These are phyloP conservation scores for Puccinia coronata DNA, from an alignment of 1,284 basidiomycete species.

Conservation along the genomic window DNA sequence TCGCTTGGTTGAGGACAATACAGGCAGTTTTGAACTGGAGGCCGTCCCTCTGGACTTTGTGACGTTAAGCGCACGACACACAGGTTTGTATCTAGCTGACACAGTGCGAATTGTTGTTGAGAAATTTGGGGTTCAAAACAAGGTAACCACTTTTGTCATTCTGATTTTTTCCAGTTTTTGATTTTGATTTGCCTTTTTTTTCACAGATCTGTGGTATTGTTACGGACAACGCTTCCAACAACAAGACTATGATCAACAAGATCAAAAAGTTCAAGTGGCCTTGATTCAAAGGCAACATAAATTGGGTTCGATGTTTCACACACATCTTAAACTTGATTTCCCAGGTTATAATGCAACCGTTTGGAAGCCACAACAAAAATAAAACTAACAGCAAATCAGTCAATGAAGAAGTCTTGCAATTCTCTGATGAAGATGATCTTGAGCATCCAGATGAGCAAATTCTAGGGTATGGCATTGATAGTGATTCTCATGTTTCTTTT, in stretches of 20 bases:
- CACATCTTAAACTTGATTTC: conserved; percentile 12
- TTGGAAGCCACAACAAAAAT: conserved; percentile 20
- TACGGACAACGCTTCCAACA: conserved; percentile 24
- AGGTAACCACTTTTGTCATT: conserved; percentile 1
- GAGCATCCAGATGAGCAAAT: conserved; percentile 16
- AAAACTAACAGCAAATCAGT: not conserved
- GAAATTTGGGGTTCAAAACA: no score
- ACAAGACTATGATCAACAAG: no score
- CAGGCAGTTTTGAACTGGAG: not conserved
- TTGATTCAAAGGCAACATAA: not conserved
- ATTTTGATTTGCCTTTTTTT: not conserved
- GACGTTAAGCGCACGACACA: not conserved
- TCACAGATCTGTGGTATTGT: conserved; percentile 21
- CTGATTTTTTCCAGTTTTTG: not conserved
- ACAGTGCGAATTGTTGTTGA: not conserved
- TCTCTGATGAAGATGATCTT: not conserved
- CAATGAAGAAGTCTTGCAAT: not conserved
- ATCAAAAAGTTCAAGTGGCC: no score
- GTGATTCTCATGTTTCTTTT: no score
- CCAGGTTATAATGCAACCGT: conserved; percentile 1
- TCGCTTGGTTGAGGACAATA: not conserved
- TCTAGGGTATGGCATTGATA: conserved; percentile 3
- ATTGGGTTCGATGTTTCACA: not conserved
- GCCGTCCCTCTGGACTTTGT: conserved; percentile 6
- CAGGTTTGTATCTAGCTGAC: not conserved